Evolutionary conservation across 2,329 filamentous ascomycete genomes (phyloP).

Genomic region (Botryotinia globosa): DNA sequence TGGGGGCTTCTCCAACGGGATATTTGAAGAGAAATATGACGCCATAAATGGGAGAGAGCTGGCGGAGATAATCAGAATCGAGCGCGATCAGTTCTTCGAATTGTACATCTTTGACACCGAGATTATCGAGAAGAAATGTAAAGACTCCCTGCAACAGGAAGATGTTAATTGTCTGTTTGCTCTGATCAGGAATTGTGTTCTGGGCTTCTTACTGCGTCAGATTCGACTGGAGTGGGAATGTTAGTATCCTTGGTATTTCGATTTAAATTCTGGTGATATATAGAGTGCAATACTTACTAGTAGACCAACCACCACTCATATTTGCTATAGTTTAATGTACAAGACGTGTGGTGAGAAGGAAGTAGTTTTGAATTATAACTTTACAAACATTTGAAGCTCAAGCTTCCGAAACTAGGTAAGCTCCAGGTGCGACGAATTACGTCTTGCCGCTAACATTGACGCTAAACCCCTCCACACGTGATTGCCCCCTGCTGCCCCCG

Average conservation of each 20-base stretch:
- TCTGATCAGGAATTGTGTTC: neutral
- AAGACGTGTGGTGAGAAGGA: neutral
- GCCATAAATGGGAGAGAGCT: constrained; percentile 79
- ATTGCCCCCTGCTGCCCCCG: neutral
- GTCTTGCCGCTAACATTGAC: constrained; percentile 14
- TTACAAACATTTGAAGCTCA: constrained; percentile 4
- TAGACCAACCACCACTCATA: constrained; percentile 90
- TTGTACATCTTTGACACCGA: constrained; percentile 90
- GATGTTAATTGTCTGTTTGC: constrained; percentile 20
- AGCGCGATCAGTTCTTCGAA: constrained; percentile 95
- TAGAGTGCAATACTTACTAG: constrained; percentile 53
- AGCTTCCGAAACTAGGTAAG: constrained; percentile 14
- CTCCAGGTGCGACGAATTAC: constrained; percentile 8
- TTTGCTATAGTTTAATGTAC: constrained; percentile 27
- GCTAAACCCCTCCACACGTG: constrained; percentile 17
- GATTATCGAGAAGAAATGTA: constrained; percentile 88
- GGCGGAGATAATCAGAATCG: constrained; percentile 69
- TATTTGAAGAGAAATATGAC: constrained; percentile 99
- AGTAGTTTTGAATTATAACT: constrained; percentile 13
- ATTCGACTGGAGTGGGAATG: constrained; percentile 61
- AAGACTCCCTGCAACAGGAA: constrained; percentile 70
- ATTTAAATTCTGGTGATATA: constrained; percentile 17
- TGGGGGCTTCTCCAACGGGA: constrained; percentile 65
- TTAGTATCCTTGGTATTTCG: constrained; percentile 28
- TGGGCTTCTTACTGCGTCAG: constrained; percentile 72